Base-by-base conservation (phyloP, 768 basidiomycete species). In the Lanmaoa pseudosensibilis region DNA sequence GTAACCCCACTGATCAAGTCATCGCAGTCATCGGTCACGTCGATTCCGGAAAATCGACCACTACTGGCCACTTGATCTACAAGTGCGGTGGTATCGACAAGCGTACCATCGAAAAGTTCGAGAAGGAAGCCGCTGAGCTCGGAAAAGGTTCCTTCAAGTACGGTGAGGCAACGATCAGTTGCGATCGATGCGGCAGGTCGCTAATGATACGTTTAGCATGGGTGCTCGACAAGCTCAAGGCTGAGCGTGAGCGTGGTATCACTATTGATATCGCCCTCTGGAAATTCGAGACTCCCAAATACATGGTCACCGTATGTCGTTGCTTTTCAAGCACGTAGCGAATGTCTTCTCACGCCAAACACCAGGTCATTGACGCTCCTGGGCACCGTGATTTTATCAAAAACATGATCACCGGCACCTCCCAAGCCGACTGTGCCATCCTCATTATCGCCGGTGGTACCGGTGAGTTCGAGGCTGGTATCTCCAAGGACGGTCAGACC, bases 31-130 rank as follows among this genome's bases (percentile, higher is more conserved):
- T 96, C 82, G 94, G 95, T 65, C 94, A 95, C 83, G 93, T 95
- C 92, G 94, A 98, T 83, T 98, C 96, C 76, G 96, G 96, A 67
- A 99, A 98, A 83, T 98, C 96, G 57, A 99, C 97, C 80, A 99
- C 97, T 73, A 99, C 97, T 68, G 97, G 97, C 66, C 97, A 99
- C 83, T 85, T 99, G 83, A 98, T 98, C 88, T 98, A 98, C 92
- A 97, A 99, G 88, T 99, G 97, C 77, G 97, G 97, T 88, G 97
- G 97, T 91, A 99, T 99, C 83, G 97, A 99, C 78, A 99, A 98
- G 86, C 94, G 94, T 87, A 94, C 93, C 75, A 95, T 96, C 66
- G 94, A 95, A 80, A 97, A 98, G 84, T 98, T 98, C 84, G 97
- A 99, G 86, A 99, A 99, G 88, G 97, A 99, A 82, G 97, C 97